Percentiles rank a stretch among this genome's conserved stretches.
phyloP scores from a whole-genome alignment of 768 basidiomycete genomes.

The Arthromyces matolae region DNA sequence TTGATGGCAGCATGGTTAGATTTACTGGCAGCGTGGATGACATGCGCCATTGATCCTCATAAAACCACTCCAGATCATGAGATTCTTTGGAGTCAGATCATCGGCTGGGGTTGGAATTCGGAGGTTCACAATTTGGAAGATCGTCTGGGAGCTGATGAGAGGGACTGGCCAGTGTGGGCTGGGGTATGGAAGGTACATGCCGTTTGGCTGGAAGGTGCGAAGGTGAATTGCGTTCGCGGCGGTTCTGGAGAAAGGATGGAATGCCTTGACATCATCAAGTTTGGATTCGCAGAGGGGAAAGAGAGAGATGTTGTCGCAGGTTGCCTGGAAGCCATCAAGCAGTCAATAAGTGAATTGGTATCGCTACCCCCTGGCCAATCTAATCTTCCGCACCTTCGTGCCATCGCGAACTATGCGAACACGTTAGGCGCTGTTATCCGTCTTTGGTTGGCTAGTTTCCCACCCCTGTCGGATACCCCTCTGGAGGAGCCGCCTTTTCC shows the following conservation, averaged over 20 bases:
- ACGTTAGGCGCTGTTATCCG: constrained; percentile 49
- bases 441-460: constrained; percentile 62
- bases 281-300: constrained; percentile 38
- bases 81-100: constrained; percentile 84
- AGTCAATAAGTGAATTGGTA: constrained; percentile 23
- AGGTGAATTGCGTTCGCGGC: constrained; percentile 62
- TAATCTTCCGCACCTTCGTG: constrained; percentile 19
- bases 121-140: constrained; percentile 44
- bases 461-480: constrained; percentile 35
- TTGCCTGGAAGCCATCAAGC: constrained; percentile 32
- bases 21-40: constrained; percentile 68
- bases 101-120: constrained; percentile 72
- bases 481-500: constrained; percentile 53
- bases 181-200: constrained; percentile 54
- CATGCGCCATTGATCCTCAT: constrained; percentile 90
- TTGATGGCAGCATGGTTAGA: constrained; percentile 51
- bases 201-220: constrained; percentile 75
- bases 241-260: constrained; percentile 62
- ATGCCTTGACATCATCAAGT: constrained; percentile 31
- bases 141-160: constrained; percentile 27
- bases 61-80: constrained; percentile 82
- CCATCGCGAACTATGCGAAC: constrained; percentile 31
- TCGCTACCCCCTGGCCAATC: constrained; percentile 12
- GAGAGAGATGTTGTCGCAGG: constrained; percentile 34
- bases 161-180: constrained; percentile 38